A percentile compares a stretch with the other conserved stretches of the same genome.
Evolutionary conservation across 106 monocot genomes (phyloP).

Genomic region (Dendrobium chrysotoxum): DNA sequence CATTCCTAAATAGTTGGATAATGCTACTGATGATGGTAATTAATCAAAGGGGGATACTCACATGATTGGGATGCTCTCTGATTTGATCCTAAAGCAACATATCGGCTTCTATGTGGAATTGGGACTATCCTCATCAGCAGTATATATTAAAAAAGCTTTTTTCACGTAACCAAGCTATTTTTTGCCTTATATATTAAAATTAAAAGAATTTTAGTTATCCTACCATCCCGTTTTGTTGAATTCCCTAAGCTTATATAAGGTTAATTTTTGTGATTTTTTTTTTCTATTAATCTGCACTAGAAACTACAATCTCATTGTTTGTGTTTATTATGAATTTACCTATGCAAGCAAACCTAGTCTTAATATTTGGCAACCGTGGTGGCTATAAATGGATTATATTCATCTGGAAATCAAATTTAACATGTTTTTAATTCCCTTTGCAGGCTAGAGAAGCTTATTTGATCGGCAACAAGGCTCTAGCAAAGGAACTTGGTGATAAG

Average conservation of each 20-base stretch:
- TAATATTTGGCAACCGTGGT: not conserved
- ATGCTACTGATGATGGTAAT: no score
- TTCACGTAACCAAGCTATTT: no score
- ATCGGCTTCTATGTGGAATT: not conserved
- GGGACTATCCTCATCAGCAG: not conserved
- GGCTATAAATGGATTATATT: not conserved
- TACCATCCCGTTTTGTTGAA: not conserved
- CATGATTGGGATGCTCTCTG: no score
- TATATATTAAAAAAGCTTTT: not conserved
- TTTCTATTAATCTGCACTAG: not conserved
- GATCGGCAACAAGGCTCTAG: slow-evolving; percentile 76
- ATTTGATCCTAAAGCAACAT: not conserved
- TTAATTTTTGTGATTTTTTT: not conserved
- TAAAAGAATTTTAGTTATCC: not conserved
- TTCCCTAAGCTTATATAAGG: not conserved
- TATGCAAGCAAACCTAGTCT: not conserved
- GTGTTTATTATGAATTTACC: not conserved
- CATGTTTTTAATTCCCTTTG: not conserved
- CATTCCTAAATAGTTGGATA: no score
- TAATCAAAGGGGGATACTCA: no score
- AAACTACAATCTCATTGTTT: not conserved
- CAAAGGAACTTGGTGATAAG: slow-evolving; percentile 81
- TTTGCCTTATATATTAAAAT: no score
- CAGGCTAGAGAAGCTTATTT: slow-evolving; percentile 85
- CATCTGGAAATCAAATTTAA: not conserved